phyloP scores from a whole-genome alignment of 805 yeast genomes.

The Ogataea paradorogensis region DNA sequence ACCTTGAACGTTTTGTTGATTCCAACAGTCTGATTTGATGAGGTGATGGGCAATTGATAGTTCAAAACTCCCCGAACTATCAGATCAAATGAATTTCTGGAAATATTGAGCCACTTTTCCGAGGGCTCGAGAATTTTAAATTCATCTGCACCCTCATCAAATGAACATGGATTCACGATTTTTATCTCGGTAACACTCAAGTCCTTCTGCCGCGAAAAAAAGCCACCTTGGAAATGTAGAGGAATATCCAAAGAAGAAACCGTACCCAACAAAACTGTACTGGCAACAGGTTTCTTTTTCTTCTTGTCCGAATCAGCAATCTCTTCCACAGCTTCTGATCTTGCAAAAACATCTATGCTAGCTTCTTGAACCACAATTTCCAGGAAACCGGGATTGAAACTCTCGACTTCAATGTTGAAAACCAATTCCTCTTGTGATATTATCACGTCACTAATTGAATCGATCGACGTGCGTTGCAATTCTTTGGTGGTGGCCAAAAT shows the following conservation, averaged over 20 bases:
- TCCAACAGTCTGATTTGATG: constrained; percentile 52
- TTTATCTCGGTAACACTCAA: constrained; percentile 68
- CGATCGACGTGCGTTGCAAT: constrained; percentile 60
- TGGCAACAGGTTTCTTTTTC: constrained; percentile 7
- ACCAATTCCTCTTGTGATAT: constrained; percentile 82
- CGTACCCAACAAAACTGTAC: constrained; percentile 73
- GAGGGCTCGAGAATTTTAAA: constrained; percentile 21
- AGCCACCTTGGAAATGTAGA: constrained; percentile 70
- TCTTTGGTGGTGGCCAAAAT: constrained; percentile 85
- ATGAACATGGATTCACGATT: constrained; percentile 67
- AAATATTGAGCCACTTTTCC: constrained; percentile 70
- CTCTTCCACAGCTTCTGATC: constrained; percentile 46
- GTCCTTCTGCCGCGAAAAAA: constrained; percentile 59
- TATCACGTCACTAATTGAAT: constrained; percentile 63
- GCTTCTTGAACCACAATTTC: constrained; percentile 59
- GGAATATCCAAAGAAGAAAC: constrained; percentile 67
- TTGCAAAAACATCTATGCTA: constrained; percentile 84
- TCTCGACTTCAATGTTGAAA: constrained; percentile 73
- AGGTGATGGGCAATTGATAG: constrained; percentile 68
- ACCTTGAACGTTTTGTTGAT: constrained; percentile 57
- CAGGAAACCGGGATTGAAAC: constrained; percentile 85
- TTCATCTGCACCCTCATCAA: constrained; percentile 17
- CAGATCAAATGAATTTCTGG: constrained; percentile 79
- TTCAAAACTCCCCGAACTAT: constrained; percentile 78
- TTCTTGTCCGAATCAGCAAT: constrained; percentile 1